A percentile compares a stretch with the other conserved stretches of the same genome.
phyloP scores from a whole-genome alignment of 495 filamentous ascomycete species.

The Hyaloscypha finlandica region DNA sequence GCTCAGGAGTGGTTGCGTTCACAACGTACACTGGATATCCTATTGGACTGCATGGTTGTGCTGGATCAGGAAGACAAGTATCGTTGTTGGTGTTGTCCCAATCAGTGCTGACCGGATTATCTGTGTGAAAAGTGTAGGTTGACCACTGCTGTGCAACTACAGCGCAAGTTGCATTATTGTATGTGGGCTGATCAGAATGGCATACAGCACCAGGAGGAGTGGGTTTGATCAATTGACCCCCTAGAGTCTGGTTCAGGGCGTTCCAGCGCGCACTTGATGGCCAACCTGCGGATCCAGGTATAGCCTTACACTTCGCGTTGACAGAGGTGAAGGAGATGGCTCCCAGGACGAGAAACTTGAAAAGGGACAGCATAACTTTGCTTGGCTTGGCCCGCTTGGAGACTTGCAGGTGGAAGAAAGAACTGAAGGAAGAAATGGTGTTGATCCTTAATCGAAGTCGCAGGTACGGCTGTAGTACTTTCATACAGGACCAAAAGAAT shows the following conservation, averaged over 20 bases:
- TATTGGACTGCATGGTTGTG: constrained; percentile 32
- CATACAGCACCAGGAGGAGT: background rate
- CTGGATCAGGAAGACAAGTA: constrained; percentile 45
- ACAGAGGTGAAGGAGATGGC: too few relatives aligned
- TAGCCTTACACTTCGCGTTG: background rate
- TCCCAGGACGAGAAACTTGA: too few relatives aligned
- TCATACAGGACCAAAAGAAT: too few relatives aligned
- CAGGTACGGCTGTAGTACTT: too few relatives aligned
- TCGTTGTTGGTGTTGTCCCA: constrained; percentile 44
- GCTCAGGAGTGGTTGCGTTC: constrained; percentile 42
- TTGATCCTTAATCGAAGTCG: too few relatives aligned
- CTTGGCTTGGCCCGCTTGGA: too few relatives aligned
- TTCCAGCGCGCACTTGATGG: background rate
- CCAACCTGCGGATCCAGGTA: background rate
- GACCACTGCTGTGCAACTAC: background rate
- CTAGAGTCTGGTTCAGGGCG: background rate
- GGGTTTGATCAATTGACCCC: background rate
- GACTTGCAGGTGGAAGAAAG: too few relatives aligned
- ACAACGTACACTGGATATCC: constrained; percentile 52
- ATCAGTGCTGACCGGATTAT: background rate
- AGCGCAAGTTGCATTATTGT: background rate
- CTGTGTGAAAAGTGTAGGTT: background rate
- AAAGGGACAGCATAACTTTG: too few relatives aligned
- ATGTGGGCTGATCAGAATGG: background rate
- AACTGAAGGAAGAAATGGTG: too few relatives aligned